Evolutionary conservation across 2,329 filamentous ascomycete genomes (phyloP).

Genomic region (Alternaria sp.): DNA sequence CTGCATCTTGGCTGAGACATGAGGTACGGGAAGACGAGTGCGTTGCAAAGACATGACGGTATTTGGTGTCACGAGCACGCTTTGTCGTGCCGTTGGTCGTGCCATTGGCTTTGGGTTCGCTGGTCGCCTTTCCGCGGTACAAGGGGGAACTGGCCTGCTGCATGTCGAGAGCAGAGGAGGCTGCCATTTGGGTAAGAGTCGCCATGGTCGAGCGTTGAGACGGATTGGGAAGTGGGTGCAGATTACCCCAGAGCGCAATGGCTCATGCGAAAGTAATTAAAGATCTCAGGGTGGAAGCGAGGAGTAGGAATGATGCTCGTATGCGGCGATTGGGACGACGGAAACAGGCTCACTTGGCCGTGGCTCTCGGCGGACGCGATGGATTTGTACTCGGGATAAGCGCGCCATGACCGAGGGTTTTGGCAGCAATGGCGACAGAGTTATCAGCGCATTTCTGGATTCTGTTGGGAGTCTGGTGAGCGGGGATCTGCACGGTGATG

Average conservation of each 20-base stretch:
- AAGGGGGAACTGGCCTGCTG: constrained; percentile 30
- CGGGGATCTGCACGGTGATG: constrained; percentile 26
- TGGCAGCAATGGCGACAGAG: constrained; percentile 19
- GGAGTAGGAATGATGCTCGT: constrained; percentile 19
- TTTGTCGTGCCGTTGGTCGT: constrained; percentile 26
- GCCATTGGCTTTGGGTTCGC: constrained; percentile 22
- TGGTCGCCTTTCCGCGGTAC: constrained; percentile 35
- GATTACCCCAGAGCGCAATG: constrained; percentile 10
- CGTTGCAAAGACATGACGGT: constrained; percentile 89
- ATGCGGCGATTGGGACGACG: constrained; percentile 26
- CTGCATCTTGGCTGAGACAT: constrained; percentile 84
- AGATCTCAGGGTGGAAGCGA: constrained; percentile 10
- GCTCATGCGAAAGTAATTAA: constrained; percentile 10
- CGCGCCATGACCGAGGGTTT: constrained; percentile 18
- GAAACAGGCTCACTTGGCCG: constrained; percentile 31
- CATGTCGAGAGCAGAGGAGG: constrained; percentile 37
- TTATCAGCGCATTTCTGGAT: constrained; percentile 16
- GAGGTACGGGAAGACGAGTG: constrained; percentile 78
- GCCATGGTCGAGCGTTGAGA: constrained; percentile 37
- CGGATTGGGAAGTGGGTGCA: constrained; percentile 8
- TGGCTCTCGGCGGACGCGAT: constrained; percentile 16
- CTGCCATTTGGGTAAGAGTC: constrained; percentile 34
- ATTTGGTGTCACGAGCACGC: constrained; percentile 64
- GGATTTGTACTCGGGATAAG: constrained; percentile 9
- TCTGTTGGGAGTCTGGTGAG: constrained; percentile 31